Evolutionary conservation across 139 green algal genomes (phyloP).

Genomic region (Dunaliella sp.): DNA sequence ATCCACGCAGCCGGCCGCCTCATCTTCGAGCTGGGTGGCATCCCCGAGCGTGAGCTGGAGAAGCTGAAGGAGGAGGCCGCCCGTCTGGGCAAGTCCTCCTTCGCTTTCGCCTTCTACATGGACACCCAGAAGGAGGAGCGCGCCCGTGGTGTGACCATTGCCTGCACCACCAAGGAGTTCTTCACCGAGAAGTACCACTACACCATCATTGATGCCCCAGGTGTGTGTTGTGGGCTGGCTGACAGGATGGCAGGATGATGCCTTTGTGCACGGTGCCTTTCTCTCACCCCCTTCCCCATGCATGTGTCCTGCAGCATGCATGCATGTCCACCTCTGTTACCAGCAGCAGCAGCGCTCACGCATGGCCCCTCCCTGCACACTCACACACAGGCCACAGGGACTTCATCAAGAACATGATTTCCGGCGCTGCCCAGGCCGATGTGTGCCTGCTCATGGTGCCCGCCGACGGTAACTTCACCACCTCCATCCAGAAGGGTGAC

Average conservation of each 20-base stretch:
- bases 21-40: slow-evolving; percentile 97
- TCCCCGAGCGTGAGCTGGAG: slow-evolving; percentile 97
- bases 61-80: slow-evolving; percentile 92
- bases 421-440: slow-evolving; percentile 91
- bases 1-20: slow-evolving; percentile 88
- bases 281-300: neutral
- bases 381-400: slow-evolving; percentile 84
- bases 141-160: slow-evolving; percentile 92
- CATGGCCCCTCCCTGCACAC: no score
- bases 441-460: slow-evolving; percentile 87
- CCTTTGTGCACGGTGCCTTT: neutral
- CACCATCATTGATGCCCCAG: slow-evolving; percentile 95
- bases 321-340: neutral
- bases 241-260: no score
- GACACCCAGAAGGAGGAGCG: slow-evolving; percentile 92
- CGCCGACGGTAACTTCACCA: slow-evolving; percentile 94
- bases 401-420: slow-evolving; percentile 99
- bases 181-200: slow-evolving; percentile 98
- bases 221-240: slow-evolving; percentile 27
- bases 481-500: slow-evolving; percentile 97
- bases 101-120: slow-evolving; percentile 93
- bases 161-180: slow-evolving; percentile 99
- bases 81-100: slow-evolving; percentile 86
- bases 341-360: neutral
- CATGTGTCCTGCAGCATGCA: neutral